A percentile compares a stretch with the other conserved stretches of the same genome.
phyloP scores from a whole-genome alignment of 495 filamentous ascomycete species.

The Aspergillus nanangensis region DNA sequence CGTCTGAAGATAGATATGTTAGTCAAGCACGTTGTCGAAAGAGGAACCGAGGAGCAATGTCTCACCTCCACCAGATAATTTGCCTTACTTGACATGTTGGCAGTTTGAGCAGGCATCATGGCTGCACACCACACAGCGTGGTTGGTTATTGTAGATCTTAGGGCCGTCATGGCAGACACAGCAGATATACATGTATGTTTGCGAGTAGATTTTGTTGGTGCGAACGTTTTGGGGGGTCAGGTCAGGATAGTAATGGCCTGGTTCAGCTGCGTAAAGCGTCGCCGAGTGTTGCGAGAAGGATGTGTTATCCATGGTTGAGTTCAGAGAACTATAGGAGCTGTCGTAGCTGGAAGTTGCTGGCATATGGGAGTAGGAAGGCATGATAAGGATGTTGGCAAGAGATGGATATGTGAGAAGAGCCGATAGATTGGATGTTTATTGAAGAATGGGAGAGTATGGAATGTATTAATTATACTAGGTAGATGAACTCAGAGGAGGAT shows the following conservation, averaged over 20 bases:
- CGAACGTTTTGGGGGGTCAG: not conserved
- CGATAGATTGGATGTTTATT: no score
- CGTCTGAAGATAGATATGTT: not conserved
- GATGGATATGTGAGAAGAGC: no score
- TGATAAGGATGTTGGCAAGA: no score
- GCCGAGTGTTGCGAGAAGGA: no score
- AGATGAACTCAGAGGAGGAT: not conserved
- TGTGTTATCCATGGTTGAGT: no score
- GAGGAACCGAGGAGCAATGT: not conserved
- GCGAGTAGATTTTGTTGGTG: not conserved
- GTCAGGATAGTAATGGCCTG: not conserved
- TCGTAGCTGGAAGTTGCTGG: no score
- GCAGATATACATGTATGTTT: slow-evolving; percentile 32
- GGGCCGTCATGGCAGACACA: slow-evolving; percentile 39
- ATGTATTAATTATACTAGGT: no score
- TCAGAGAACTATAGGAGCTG: no score
- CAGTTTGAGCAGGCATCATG: slow-evolving; percentile 28
- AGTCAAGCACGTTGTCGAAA: not conserved
- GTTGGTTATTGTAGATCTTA: slow-evolving; percentile 32
- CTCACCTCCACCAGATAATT: not conserved
- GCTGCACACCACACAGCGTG: slow-evolving; percentile 27
- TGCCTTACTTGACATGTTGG: slow-evolving; percentile 22
- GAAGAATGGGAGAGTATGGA: no score
- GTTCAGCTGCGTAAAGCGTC: not conserved
- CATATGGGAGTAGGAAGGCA: no score